phyloP scores from a whole-genome alignment of 139 green algal species.

The Coelastrella sp. region DNA sequence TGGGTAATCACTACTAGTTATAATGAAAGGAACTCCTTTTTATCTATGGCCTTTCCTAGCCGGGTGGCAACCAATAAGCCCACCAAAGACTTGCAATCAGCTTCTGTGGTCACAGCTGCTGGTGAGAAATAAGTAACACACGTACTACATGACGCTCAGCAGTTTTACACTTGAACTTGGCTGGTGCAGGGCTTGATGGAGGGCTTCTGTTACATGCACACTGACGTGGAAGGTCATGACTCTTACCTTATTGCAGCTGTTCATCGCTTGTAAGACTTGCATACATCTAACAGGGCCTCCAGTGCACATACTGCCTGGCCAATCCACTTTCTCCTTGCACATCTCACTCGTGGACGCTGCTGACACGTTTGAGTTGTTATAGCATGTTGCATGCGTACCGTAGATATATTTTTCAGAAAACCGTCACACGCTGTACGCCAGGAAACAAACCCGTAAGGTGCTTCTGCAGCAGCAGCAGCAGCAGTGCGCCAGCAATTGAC shows the following conservation, averaged over 20 bases:
- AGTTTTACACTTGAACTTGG: background rate
- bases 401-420: background rate
- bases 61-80: background rate
- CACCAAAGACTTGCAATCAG: background rate
- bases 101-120: background rate
- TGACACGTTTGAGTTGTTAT: background rate
- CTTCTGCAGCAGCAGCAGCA: constrained; percentile 7
- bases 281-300: no score
- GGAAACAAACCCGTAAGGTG: background rate
- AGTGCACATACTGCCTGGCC: background rate
- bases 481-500: background rate
- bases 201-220: no score
- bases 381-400: background rate
- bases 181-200: no score
- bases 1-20: background rate
- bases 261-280: no score
- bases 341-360: background rate
- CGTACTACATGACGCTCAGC: background rate
- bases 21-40: background rate
- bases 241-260: no score
- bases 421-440: background rate
- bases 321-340: background rate
- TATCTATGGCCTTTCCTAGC: background rate
- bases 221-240: no score
- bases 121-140: background rate